phyloP scores from a whole-genome alignment of 306 rosid species.

The Prunus campanulata region DNA sequence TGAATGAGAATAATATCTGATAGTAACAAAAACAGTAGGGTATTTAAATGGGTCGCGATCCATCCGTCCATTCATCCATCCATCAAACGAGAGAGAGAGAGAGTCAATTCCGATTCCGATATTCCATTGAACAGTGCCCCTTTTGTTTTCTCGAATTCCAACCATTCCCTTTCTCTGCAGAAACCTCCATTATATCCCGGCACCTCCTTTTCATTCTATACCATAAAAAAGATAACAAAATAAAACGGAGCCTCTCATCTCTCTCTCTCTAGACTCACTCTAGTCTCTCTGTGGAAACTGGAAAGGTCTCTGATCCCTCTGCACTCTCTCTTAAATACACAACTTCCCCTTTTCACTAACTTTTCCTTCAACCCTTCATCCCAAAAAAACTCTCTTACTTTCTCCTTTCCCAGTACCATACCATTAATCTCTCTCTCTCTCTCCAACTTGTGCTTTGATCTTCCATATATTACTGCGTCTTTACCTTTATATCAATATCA shows the following conservation, averaged over 20 bases:
- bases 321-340: conserved; percentile 50
- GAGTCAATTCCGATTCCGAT: conserved; percentile 48
- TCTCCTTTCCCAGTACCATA: conserved; percentile 33
- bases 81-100: conserved; percentile 27
- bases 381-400: conserved; percentile 40
- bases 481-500: no score
- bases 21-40: conserved; percentile 32
- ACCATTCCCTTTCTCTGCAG: conserved; percentile 46
- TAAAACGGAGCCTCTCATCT: conserved; percentile 5
- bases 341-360: conserved; percentile 58
- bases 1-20: conserved; percentile 29
- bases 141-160: conserved; percentile 65
- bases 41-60: conserved; percentile 60
- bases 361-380: conserved; percentile 53
- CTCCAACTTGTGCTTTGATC: background rate
- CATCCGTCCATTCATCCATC: background rate
- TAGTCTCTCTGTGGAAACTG: conserved; percentile 19
- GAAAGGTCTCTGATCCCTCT: conserved; percentile 39
- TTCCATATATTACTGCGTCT: no score
- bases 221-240: conserved; percentile 19
- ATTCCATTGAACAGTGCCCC: conserved; percentile 50
- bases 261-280: background rate
- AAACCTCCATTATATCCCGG: conserved; percentile 40
- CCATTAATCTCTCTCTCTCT: conserved; percentile 23
- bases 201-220: conserved; percentile 26